These are phyloP conservation scores for Macrotyloma uniflorum DNA, from an alignment of 306 rosid species.

Conservation along the genomic window DNA sequence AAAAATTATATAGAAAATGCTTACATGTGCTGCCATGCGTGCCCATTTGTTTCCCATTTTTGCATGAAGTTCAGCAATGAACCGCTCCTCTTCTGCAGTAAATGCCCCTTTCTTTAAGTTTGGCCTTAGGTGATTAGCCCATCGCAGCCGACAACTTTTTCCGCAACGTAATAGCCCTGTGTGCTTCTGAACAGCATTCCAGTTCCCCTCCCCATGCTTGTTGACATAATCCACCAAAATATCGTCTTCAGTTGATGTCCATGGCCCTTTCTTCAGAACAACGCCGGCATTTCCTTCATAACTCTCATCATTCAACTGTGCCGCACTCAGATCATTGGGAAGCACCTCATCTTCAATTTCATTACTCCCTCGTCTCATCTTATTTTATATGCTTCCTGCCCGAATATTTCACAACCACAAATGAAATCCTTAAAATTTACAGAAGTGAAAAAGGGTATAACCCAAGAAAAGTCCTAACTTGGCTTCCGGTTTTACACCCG, in stretches of 20 bases:
- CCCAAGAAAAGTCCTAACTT: constrained; percentile 26
- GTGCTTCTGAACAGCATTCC: constrained; percentile 99
- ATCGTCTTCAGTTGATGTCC: constrained; percentile 92
- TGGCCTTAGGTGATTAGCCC: constrained; percentile 99
- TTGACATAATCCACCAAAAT: constrained; percentile 89
- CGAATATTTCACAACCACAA: constrained; percentile 42
- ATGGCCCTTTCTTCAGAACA: constrained; percentile 90
- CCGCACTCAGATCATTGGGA: constrained; percentile 50
- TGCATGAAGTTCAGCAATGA: constrained; percentile 85
- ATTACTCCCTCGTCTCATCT: constrained; percentile 59
- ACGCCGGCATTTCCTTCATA: constrained; percentile 49
- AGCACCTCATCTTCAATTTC: constrained; percentile 64
- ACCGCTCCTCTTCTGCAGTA: constrained; percentile 75
- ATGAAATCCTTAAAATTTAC: neutral
- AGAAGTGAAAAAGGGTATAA: constrained; percentile 16
- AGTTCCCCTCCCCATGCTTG: constrained; percentile 95
- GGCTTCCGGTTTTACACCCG: neutral
- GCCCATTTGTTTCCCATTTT: constrained; percentile 99
- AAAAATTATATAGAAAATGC: constrained; percentile 46
- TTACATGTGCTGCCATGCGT: constrained; percentile 90
- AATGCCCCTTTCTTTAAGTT: constrained; percentile 93
- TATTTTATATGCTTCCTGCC: constrained; percentile 45
- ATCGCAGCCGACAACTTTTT: constrained; percentile 94
- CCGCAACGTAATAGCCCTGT: constrained; percentile 91
- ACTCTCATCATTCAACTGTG: constrained; percentile 59